phyloP scores from a whole-genome alignment of 257 asterid species.

The Fraxinus anomala region DNA sequence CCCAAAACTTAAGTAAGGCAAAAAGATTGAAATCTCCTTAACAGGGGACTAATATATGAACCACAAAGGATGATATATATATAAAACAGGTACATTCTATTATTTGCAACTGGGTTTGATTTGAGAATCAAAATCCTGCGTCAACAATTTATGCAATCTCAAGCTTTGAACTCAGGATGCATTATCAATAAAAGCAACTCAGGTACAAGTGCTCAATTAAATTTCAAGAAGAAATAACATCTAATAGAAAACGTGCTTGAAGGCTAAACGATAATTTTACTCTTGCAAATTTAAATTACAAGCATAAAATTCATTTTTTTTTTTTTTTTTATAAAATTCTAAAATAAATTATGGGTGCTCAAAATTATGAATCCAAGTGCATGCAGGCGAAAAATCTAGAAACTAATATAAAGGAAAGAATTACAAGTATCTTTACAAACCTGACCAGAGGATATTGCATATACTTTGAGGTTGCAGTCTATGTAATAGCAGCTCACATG shows the following conservation, averaged over 20 bases:
- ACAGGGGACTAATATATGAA: not conserved
- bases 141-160: not conserved
- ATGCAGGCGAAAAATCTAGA: not conserved
- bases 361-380: not conserved
- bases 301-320: no score
- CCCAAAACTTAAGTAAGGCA: not conserved
- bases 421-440: constrained; percentile 30
- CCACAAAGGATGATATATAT: not conserved
- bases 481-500: constrained; percentile 80
- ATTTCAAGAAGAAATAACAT: not conserved
- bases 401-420: constrained; percentile 1
- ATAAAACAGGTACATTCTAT: not conserved
- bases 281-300: not conserved
- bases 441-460: constrained; percentile 84
- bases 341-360: not conserved
- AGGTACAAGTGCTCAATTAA: not conserved
- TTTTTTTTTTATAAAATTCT: no score
- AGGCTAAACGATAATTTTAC: not conserved
- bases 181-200: not conserved
- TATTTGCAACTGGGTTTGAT: not conserved
- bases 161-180: not conserved
- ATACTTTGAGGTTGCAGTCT: constrained; percentile 66
- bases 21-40: not conserved
- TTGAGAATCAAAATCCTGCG: not conserved
- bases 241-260: not conserved